Base-by-base conservation (phyloP, 2,329 filamentous ascomycete species). In the Aspergillus sp. region DNA sequence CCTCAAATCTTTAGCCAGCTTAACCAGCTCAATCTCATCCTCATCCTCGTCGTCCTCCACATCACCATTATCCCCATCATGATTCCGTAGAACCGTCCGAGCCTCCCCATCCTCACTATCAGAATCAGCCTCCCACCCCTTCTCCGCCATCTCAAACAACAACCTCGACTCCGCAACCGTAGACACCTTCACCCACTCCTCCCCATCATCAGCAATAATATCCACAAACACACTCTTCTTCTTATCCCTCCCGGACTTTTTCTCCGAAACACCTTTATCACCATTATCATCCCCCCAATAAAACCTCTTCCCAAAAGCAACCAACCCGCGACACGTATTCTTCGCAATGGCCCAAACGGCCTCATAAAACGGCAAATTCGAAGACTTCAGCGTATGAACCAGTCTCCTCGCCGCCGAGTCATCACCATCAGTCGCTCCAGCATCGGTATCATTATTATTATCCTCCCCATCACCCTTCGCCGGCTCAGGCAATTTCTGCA, bases 161-260 rank as follows among this genome's bases (percentile, higher is more conserved):
- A 91, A 75, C 54, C 87, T 80, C 60, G 82, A 85, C 64, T 88
- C 84, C 0, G 85, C 88, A 23, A 88, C 77, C 4, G 86, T 88
- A 5, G 86, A 89, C 1, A 90, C 83, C 71, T 90, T 90, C 57
- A 88, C 82, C 88, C 88, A 91, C 67, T 86, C 82, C 59, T 81
- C 75, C 10, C 88, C 88, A 70, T 85, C 82, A 58, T 85, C 79
- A 1, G 85, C 82, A 25, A 90, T 83, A 49, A 89, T 83, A 73
- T 91, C 88, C 3, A 90, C 86, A 55, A 85, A 75, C 1, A 84
- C 84, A 62, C 80, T 81, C 38, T 77, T 80, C 68, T 82, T 81
- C 56, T 79, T 81, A 53, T 75, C 72, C 51, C 73, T 73, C 49
- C 75, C 77, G 2, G 65, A 60, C 44, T 60, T 65, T 57, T 68